Conservation (phyloP, 345 rosid genomes). For the Combretum micranthum region DNA sequence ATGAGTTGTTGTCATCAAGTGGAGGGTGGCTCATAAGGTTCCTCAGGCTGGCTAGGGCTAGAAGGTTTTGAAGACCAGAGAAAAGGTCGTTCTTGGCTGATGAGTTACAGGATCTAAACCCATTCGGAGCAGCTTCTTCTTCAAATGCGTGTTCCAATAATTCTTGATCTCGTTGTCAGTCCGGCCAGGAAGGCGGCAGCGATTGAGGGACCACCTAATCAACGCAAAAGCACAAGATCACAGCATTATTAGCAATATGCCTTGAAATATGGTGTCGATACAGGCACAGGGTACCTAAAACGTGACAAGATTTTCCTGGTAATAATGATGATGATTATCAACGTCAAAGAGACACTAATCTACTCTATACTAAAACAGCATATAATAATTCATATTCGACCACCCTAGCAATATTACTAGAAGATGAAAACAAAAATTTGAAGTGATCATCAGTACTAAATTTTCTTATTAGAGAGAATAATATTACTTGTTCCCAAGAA, state of each 20-base stretch:
- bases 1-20: constrained; percentile 1
- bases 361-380: too few relatives aligned
- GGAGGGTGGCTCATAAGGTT: constrained; percentile 19
- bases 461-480: too few relatives aligned
- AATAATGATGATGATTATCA: too few relatives aligned
- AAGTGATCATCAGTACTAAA: too few relatives aligned
- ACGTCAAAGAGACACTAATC: too few relatives aligned
- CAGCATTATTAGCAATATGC: neutral
- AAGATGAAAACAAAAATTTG: too few relatives aligned
- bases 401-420: too few relatives aligned
- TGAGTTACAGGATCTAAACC: constrained; percentile 83
- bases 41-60: constrained; percentile 21
- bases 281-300: too few relatives aligned
- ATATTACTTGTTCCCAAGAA: constrained; percentile 67
- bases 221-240: constrained; percentile 1
- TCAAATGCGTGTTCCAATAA: constrained; percentile 75
- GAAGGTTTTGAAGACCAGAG: constrained; percentile 34
- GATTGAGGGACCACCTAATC: constrained; percentile 66
- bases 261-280: neutral
- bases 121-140: constrained; percentile 69
- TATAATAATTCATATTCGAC: too few relatives aligned
- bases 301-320: too few relatives aligned
- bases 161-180: constrained; percentile 82
- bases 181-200: constrained; percentile 77
- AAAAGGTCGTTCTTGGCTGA: constrained; percentile 57